These are phyloP conservation scores for Daldinia loculata DNA, from an alignment of 495 filamentous ascomycete species.

Conservation along the genomic window DNA sequence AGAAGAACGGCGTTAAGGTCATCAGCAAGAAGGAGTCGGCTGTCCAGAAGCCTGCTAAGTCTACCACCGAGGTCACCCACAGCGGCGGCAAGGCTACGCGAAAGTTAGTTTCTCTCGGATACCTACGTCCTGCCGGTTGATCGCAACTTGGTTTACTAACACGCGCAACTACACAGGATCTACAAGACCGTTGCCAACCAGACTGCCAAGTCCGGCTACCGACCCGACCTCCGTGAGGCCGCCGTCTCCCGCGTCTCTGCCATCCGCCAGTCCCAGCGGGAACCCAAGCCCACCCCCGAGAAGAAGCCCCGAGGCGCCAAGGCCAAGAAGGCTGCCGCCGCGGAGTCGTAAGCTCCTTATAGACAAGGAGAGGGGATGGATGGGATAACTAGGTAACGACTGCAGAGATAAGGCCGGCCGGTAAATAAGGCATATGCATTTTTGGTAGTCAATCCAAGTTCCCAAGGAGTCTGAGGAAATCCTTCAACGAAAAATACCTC, in stretches of 20 bases:
- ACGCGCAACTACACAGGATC: slow-evolving; percentile 65
- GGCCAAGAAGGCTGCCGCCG: slow-evolving; percentile 77
- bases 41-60: slow-evolving; percentile 73
- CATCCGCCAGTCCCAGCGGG: slow-evolving; percentile 78
- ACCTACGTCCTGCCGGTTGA: background rate
- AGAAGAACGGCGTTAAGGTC: slow-evolving; percentile 76
- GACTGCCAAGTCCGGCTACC: slow-evolving; percentile 84
- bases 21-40: slow-evolving; percentile 83
- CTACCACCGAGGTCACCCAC: slow-evolving; percentile 70
- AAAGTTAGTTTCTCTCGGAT: slow-evolving; percentile 71
- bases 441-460: slow-evolving; percentile 38
- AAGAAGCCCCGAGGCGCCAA: slow-evolving; percentile 81
- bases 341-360: slow-evolving; percentile 43
- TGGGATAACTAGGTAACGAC: slow-evolving; percentile 20
- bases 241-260: slow-evolving; percentile 90
- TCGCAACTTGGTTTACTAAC: slow-evolving; percentile 38
- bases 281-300: slow-evolving; percentile 77
- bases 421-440: slow-evolving; percentile 36
- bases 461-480: slow-evolving; percentile 13
- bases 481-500: slow-evolving; percentile 16
- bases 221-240: slow-evolving; percentile 83
- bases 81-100: slow-evolving; percentile 72
- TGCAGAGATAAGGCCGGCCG: slow-evolving; percentile 35
- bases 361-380: slow-evolving; percentile 24
- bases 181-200: slow-evolving; percentile 83